Percentiles rank a stretch among this genome's conserved stretches.
Evolutionary conservation across 1,284 basidiomycete genomes (phyloP).

Genomic region (Neotropicomus parvogracilis): DNA sequence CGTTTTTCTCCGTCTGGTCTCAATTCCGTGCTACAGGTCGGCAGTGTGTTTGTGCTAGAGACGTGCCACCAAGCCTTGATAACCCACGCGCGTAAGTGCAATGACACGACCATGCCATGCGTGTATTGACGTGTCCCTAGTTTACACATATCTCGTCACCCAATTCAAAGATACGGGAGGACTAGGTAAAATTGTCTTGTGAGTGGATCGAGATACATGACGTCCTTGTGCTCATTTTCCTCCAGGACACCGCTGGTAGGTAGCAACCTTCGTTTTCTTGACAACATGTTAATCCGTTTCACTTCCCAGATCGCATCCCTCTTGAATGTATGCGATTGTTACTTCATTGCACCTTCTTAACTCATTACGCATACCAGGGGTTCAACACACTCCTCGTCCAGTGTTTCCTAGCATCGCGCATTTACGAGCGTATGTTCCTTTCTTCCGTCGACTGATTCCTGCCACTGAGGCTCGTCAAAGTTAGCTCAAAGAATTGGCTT

Average conservation of each 20-base stretch:
- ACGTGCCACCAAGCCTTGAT: conserved; percentile 54
- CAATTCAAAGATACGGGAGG: conserved; percentile 38
- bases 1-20: not conserved
- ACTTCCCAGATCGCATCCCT: conserved; percentile 30
- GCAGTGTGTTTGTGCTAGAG: conserved; percentile 46
- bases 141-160: conserved; percentile 53
- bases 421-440: conserved; percentile 25
- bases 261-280: not conserved
- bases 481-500: conserved; percentile 24
- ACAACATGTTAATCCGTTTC: conserved; percentile 1
- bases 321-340: conserved; percentile 29
- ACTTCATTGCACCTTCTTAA: not conserved
- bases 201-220: conserved; percentile 14
- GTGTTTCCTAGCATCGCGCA: conserved; percentile 30
- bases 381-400: conserved; percentile 38
- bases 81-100: conserved; percentile 45
- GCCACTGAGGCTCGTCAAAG: conserved; percentile 10
- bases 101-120: not conserved
- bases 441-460: not conserved
- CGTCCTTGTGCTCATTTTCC: not conserved
- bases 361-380: conserved; percentile 15
- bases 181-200: conserved; percentile 46
- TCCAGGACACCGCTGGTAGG: conserved; percentile 48
- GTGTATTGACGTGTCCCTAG: conserved; percentile 28
- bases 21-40: conserved; percentile 37